Evolutionary conservation across 208 protist species (phyloP), one percentile per base, ranked within the genome.

Genomic region (Leishmania gerbilli): DNA sequence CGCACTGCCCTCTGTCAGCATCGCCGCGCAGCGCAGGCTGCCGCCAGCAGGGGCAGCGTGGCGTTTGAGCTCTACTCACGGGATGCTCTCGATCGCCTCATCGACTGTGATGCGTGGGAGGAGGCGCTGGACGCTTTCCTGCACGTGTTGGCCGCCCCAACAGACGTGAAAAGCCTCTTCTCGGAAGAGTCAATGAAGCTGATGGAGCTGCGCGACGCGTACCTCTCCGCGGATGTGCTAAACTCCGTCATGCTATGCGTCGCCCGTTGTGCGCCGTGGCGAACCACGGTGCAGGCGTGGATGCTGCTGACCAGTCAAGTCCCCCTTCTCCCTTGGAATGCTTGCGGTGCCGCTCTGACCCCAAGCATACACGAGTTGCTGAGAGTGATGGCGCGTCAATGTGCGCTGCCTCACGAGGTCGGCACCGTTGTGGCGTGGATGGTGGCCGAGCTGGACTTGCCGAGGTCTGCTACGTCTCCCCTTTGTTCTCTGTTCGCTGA

Each of bases 281-380:
- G 79, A 21, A 84, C 86, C 9, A 77, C 76, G 47, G 72, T 82
- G 79, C 81, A 80, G 71, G 83, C 81, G 2, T 87, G 83, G 84
- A 47, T 79, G 68, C 74, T 75, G 17, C 79, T 88, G 31, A 79
- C 45, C n/a, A 21, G 49, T n/a, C 60, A 78, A 15, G 67, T 77
- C 21, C 84, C 84, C 40, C 77, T 79, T 56, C 37, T 86, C 34
- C 64, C 62, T 24, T 87, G 82, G 82, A 27, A 62, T 1, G 49
- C 34, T 9, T 42, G 42, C 27, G 68, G 51, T 19, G 62, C 24
- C 6, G 82, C 15, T 21, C 8, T 68, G 42, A 19, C 13, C 21
- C 65, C 82, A 24, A 74, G 78, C 8, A 21, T 87, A 58, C 31
- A 21, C 27, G 68, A 51, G 67, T 72, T 90, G 71, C 74, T 84